Conservation (phyloP, 2,329 filamentous ascomycete species). For the Verticillium nonalfalfae region DNA sequence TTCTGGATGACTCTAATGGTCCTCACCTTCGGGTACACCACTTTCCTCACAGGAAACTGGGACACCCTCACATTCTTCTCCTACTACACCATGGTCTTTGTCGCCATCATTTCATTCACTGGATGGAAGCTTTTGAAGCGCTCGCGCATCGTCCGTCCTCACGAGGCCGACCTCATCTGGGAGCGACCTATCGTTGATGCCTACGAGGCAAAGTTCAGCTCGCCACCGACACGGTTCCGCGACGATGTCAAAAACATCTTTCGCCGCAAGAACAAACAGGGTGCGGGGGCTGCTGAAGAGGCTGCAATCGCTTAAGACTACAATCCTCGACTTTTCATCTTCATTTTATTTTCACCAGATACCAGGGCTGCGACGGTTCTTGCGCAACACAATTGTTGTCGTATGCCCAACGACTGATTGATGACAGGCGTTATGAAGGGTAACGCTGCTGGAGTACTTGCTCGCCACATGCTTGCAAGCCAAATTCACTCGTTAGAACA, state of each 20-base stretch:
- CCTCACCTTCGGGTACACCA: conserved; percentile 49
- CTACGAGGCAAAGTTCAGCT: conserved; percentile 46
- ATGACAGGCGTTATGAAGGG: not conserved
- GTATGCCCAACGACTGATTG: not conserved
- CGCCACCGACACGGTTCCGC: conserved; percentile 48
- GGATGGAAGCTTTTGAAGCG: conserved; percentile 59
- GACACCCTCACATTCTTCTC: conserved; percentile 38
- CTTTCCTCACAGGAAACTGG: conserved; percentile 36
- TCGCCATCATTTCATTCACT: conserved; percentile 46
- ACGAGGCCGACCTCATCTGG: conserved; percentile 55
- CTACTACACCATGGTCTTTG: conserved; percentile 52
- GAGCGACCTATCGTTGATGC: conserved; percentile 52
- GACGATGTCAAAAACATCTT: conserved; percentile 42
- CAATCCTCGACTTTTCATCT: not conserved
- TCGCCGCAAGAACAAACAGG: conserved; percentile 19
- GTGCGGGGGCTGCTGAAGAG: not conserved
- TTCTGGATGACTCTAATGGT: conserved; percentile 35
- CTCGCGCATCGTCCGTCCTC: conserved; percentile 45
- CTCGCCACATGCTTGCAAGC: not conserved
- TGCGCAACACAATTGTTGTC: not conserved
- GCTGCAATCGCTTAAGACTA: not conserved
- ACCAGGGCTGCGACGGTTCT: not conserved
- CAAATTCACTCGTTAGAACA: not conserved
- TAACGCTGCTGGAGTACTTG: not conserved
- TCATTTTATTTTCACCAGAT: not conserved